Percentiles rank a stretch among this genome's conserved stretches.
Evolutionary conservation across 331 rosid genomes (phyloP).

Genomic region (Quercus tomentella): DNA sequence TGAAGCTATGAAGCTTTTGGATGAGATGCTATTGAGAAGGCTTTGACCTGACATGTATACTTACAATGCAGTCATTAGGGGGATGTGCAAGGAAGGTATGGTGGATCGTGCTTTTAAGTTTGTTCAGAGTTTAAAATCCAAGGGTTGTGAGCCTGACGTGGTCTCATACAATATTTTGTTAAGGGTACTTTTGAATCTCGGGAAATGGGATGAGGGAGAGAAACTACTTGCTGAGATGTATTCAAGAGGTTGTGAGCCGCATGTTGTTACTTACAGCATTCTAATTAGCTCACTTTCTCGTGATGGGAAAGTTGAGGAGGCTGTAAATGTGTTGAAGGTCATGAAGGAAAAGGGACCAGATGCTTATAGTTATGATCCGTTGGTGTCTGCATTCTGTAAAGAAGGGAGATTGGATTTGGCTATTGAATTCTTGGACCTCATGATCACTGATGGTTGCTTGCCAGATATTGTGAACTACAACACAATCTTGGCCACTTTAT

Average conservation of each 20-base stretch:
- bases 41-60: conserved; percentile 71
- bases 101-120: conserved; percentile 77
- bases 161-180: conserved; percentile 60
- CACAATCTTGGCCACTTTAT: conserved; percentile 63
- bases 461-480: conserved; percentile 79
- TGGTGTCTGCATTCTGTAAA: conserved; percentile 69
- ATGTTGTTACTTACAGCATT: conserved; percentile 65
- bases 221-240: conserved; percentile 58
- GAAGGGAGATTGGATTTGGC: conserved; percentile 75
- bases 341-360: conserved; percentile 88
- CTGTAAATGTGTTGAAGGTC: conserved; percentile 59
- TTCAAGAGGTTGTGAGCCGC: conserved; percentile 59
- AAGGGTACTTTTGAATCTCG: conserved; percentile 51
- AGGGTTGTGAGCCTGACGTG: conserved; percentile 64
- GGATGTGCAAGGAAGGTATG: conserved; percentile 72
- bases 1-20: conserved; percentile 63
- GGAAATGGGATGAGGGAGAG: conserved; percentile 71
- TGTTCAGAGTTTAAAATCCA: conserved; percentile 32
- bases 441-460: conserved; percentile 76
- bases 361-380: conserved; percentile 74
- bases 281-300: conserved; percentile 68
- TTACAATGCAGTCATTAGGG: conserved; percentile 64
- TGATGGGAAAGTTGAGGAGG: conserved; percentile 59
- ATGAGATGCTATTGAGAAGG: conserved; percentile 67
- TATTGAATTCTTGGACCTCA: conserved; percentile 50